phyloP scores from a whole-genome alignment of 805 yeast species.

The Spencermartinsiella europaea region DNA sequence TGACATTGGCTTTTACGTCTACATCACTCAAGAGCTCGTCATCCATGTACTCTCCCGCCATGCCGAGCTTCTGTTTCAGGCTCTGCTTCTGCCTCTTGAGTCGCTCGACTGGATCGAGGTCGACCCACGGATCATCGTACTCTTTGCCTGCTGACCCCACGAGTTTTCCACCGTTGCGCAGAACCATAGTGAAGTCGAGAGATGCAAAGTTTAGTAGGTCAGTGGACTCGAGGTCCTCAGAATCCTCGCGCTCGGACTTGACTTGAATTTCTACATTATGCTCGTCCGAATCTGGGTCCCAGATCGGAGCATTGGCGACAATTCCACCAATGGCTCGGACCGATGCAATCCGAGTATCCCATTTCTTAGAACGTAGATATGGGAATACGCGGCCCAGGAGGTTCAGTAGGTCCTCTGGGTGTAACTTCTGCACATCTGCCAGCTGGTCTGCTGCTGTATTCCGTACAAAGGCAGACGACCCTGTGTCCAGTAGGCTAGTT shows the following conservation, averaged over 20 bases:
- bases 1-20: constrained; percentile 23
- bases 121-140: constrained; percentile 36
- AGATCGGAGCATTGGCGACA: constrained; percentile 64
- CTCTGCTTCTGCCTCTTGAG: constrained; percentile 47
- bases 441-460: constrained; percentile 97
- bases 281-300: constrained; percentile 73
- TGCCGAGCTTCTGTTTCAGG: constrained; percentile 39
- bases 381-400: constrained; percentile 88
- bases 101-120: constrained; percentile 40
- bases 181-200: constrained; percentile 34
- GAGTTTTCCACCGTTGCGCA: constrained; percentile 41
- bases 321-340: constrained; percentile 94
- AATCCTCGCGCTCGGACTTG: constrained; percentile 16
- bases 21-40: constrained; percentile 29
- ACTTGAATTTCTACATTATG: constrained; percentile 10
- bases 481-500: constrained; percentile 64
- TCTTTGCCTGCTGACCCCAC: constrained; percentile 59
- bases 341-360: constrained; percentile 97
- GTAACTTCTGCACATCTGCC: constrained; percentile 87
- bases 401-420: constrained; percentile 86
- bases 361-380: constrained; percentile 68
- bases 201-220: constrained; percentile 30
- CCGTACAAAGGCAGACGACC: constrained; percentile 88
- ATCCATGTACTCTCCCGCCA: constrained; percentile 38
- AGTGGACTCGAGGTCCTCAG: constrained; percentile 17